These are phyloP conservation scores for Mycena amicta DNA, from an alignment of 768 basidiomycete genomes.

Conservation along the genomic window DNA sequence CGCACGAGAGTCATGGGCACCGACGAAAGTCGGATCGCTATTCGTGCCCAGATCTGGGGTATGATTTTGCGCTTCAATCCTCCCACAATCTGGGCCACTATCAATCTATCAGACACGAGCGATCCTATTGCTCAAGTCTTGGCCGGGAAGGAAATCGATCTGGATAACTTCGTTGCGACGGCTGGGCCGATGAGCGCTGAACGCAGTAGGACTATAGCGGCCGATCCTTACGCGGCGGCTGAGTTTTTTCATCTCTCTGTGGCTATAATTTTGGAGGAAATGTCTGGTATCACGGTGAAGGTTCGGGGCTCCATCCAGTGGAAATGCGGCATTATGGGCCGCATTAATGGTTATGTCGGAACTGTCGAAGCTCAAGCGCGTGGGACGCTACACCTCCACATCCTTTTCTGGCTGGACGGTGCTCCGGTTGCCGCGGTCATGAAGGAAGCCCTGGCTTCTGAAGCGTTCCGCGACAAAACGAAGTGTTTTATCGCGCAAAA, in stretches of 20 bases:
- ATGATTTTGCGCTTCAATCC: conserved; percentile 31
- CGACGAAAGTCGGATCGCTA: conserved; percentile 30
- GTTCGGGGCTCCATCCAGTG: conserved; percentile 6
- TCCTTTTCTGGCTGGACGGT: conserved; percentile 39
- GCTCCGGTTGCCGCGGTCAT: conserved; percentile 29
- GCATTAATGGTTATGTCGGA: conserved; percentile 35
- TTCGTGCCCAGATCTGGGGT: conserved; percentile 40
- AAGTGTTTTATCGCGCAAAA: conserved; percentile 31
- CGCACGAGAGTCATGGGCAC: conserved; percentile 31
- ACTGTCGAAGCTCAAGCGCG: conserved; percentile 44
- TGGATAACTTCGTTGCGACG: conserved; percentile 36
- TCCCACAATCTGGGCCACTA: conserved; percentile 44
- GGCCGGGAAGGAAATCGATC: conserved; percentile 43
- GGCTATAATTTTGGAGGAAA: conserved; percentile 25
- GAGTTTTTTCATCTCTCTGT: conserved; percentile 44
- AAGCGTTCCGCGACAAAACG: conserved; percentile 31
- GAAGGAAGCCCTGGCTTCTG: conserved; percentile 21
- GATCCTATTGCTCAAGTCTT: conserved; percentile 49
- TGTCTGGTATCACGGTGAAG: conserved; percentile 35
- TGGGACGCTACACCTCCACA: conserved; percentile 43
- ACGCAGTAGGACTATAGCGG: conserved; percentile 32
- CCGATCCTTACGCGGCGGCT: conserved; percentile 44
- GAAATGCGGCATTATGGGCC: conserved; percentile 35
- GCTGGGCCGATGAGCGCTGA: conserved; percentile 26
- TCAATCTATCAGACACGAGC: conserved; percentile 43